Evolutionary conservation across 352 stramenopile genomes (phyloP), one percentile per base, ranked within the genome.

Genomic region (Elongisporangium senticosum): DNA sequence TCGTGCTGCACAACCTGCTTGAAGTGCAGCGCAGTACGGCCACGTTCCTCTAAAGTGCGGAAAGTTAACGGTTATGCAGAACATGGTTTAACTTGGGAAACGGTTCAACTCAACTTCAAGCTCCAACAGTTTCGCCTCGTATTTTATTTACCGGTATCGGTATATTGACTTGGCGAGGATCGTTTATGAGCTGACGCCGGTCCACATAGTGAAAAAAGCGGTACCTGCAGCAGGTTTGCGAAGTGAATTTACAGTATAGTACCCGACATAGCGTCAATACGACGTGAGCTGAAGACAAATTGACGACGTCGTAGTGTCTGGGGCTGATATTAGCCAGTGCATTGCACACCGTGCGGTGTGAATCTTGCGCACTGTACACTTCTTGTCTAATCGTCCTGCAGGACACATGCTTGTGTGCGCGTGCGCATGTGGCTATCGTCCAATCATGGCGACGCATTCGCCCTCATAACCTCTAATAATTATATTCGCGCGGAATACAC

Each of bases 1-100:
- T 93, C 39, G 86, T 96, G 13, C 71, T 92, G 8, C 86, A 95
- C 63, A 95, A 96, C 26, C 68, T 96, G 37, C 77, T 95, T 14
- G 87, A 96, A 66, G 69, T 96, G 2, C 85, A 96, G 67, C 80
- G 79, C 21, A 72, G 68, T 21, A 91, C 83, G 6, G 73, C 81
- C 3, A 64, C 69, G 20, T 95, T 95, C 59, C 54, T 95, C 22
- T 95, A 83, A 62, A 64, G 56, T 40, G 33, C 33, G 33, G 33
- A 43, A 17, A 43, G 33, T 14, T 43, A 43, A 37, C 8, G 10
- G 33, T 43, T 43, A 43, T 43, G 33, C 10, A 11, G 28, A 6
- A 43, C 33, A 0, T 43, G 33, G 33, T 43, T 43, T 43, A 43
- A 43, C 33, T 14, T 15, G 33, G 33, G 17, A 43, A 43, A 14